Base-by-base conservation (phyloP, 192 early-diverging fungal genomes). In the Diversispora epigaea region DNA sequence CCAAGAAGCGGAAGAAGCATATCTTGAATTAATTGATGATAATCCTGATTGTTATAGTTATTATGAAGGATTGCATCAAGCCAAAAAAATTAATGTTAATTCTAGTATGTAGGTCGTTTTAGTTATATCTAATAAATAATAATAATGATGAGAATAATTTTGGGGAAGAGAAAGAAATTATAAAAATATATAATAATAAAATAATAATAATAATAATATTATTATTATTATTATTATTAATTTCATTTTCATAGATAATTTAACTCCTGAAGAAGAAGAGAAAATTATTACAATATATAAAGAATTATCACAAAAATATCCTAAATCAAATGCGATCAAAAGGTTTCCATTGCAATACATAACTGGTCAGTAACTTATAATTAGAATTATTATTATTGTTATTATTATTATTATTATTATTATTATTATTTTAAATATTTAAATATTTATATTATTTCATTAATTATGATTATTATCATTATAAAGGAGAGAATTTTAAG, bases 1-100 rank as follows among this genome's bases (percentile, higher is more conserved):
- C 40, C 86, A 91, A 67, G 89, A 92, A 32, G 91, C 93, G 0
- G 91, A 95, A 67, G 78, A 76, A 25, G 91, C 89, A 17, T 96
- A 95, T 83, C 84, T 87, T 58, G 78, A 80, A 9, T 85, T 98
- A 74, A 81, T 98, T 25, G 81, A 89, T 57, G 82, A 86, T 56
- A 98, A 96, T 72, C 91, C 96, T 21, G 94, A 96, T 79, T 87
- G 87, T 79, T 81, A 88, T 76, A 75, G 76, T 39, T 96, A 96
- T 70, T 80, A 95, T 56, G 74, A 85, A 14, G 91, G 90, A 6
- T 85, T 95, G 21, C 83, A 84, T 49, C 80, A 81, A 66, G 78
- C 86, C 11, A 80, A 86, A 32, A 82, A 83, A 25, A 77, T 94
- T 40, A 82, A 32, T 32, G 25, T 32, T 32, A 32, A 82, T 32